These are phyloP conservation scores for Candida rishiriensis DNA, from an alignment of 805 yeast genomes.

Conservation along the genomic window DNA sequence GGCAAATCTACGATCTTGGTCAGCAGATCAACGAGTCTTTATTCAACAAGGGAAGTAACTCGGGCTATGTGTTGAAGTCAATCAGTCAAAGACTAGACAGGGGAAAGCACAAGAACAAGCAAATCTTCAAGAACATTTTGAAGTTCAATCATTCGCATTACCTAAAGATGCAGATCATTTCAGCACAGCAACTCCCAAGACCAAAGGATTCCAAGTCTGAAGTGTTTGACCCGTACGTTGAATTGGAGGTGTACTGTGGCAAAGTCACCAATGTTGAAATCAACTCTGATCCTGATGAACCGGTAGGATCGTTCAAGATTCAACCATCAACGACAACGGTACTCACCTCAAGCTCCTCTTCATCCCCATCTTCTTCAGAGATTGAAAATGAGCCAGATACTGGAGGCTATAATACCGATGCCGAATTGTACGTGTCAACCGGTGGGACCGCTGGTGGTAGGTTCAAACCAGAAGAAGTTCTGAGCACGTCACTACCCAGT, in stretches of 20 bases:
- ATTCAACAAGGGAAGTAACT: slow-evolving; percentile 54
- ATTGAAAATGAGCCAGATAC: neutral
- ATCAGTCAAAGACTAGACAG: slow-evolving; percentile 8
- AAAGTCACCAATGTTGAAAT: slow-evolving; percentile 12
- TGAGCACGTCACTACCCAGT: slow-evolving; percentile 12
- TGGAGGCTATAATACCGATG: neutral
- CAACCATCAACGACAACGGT: neutral
- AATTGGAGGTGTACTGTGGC: slow-evolving; percentile 54
- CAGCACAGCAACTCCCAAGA: slow-evolving; percentile 83
- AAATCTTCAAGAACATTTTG: slow-evolving; percentile 16
- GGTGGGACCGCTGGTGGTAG: neutral
- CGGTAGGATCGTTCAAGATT: slow-evolving; percentile 8
- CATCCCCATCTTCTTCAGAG: neutral
- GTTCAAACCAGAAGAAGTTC: neutral
- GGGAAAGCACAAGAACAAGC: slow-evolving; percentile 15
- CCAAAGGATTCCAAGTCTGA: slow-evolving; percentile 47
- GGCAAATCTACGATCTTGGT: slow-evolving; percentile 91
- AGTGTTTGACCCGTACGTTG: slow-evolving; percentile 56
- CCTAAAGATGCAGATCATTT: slow-evolving; percentile 48
- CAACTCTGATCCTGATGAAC: slow-evolving; percentile 1
- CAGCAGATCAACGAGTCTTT: slow-evolving; percentile 84
- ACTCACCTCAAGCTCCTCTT: neutral
- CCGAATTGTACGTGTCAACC: neutral
- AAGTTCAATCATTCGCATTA: slow-evolving; percentile 6
- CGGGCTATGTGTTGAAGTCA: slow-evolving; percentile 85